Conservation (phyloP, 2,329 filamentous ascomycete species). For the Rutstroemia sp. region DNA sequence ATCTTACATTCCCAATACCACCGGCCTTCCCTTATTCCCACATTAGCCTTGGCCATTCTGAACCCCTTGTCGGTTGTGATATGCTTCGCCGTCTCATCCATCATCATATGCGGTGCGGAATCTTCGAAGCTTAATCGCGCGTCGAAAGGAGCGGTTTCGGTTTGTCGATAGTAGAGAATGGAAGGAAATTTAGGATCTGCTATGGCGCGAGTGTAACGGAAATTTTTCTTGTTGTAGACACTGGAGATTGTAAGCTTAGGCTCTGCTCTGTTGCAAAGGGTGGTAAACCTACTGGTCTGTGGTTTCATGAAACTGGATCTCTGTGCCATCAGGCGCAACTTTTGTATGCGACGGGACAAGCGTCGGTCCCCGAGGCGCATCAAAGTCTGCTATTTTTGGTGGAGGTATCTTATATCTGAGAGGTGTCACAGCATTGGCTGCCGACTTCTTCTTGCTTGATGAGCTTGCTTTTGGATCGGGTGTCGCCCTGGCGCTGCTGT, state of each 20-base stretch:
- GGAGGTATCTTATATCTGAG: slow-evolving; percentile 58
- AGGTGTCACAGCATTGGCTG: slow-evolving; percentile 36
- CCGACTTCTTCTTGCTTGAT: slow-evolving; percentile 32
- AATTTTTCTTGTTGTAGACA: slow-evolving; percentile 62
- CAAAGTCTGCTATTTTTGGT: slow-evolving; percentile 55
- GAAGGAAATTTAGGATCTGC: slow-evolving; percentile 82
- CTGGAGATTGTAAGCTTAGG: slow-evolving; percentile 29
- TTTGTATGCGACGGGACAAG: slow-evolving; percentile 50
- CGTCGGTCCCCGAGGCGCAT: slow-evolving; percentile 48
- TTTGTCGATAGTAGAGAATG: slow-evolving; percentile 81
- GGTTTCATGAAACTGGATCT: slow-evolving; percentile 53
- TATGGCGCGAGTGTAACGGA: slow-evolving; percentile 85
- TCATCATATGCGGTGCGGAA: slow-evolving; percentile 75
- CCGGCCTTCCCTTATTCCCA: slow-evolving; percentile 79
- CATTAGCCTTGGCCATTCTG: slow-evolving; percentile 83
- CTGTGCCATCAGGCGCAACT: slow-evolving; percentile 40
- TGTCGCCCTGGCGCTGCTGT: slow-evolving; percentile 46
- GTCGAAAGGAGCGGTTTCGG: slow-evolving; percentile 75
- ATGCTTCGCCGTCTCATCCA: slow-evolving; percentile 66
- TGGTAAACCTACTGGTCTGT: slow-evolving; percentile 51
- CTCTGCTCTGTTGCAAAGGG: neutral
- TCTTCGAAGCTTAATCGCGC: slow-evolving; percentile 91
- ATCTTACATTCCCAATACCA: slow-evolving; percentile 95
- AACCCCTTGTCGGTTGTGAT: slow-evolving; percentile 91
- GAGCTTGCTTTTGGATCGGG: slow-evolving; percentile 43